These are phyloP conservation scores for Pezizomycotina sp. DNA, from an alignment of 2,329 filamentous ascomycete species.

Conservation along the genomic window DNA sequence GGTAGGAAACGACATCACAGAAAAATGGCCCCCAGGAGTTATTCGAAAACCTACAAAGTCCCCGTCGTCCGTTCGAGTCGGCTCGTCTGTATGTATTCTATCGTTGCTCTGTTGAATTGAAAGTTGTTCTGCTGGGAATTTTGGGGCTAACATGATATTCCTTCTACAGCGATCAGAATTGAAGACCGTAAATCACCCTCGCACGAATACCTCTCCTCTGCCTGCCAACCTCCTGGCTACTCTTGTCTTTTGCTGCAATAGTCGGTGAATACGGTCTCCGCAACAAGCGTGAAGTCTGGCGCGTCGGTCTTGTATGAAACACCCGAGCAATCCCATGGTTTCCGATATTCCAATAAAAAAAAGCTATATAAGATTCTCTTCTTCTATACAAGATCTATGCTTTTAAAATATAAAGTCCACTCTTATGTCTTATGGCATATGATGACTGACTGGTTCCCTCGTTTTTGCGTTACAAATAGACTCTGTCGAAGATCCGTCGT, in stretches of 20 bases:
- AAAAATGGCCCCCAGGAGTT: constrained; percentile 40
- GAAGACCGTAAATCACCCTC: constrained; percentile 60
- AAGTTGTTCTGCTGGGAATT: background rate
- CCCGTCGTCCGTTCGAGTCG: constrained; percentile 64
- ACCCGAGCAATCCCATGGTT: constrained; percentile 17
- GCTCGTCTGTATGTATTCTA: constrained; percentile 98
- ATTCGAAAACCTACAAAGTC: constrained; percentile 94
- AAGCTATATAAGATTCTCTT: constrained; percentile 23
- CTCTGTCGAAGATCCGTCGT: constrained; percentile 99
- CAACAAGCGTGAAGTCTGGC: constrained; percentile 99
- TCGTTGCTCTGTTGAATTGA: constrained; percentile 50
- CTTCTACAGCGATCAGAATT: constrained; percentile 79
- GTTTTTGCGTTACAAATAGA: constrained; percentile 29
- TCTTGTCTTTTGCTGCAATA: too few relatives aligned
- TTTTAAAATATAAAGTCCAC: constrained; percentile 20
- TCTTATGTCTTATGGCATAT: constrained; percentile 20
- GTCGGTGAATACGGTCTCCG: constrained; percentile 97
- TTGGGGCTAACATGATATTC: constrained; percentile 47
- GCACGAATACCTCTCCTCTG: too few relatives aligned
- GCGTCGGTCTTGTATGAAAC: constrained; percentile 58
- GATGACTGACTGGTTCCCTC: constrained; percentile 19
- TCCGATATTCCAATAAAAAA: too few relatives aligned
- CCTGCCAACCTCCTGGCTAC: too few relatives aligned
- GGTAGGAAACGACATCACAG: too few relatives aligned
- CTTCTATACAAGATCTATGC: too few relatives aligned